Base-by-base conservation (phyloP, 1,139 yeast species). In the Lizanozyma gosingica region DNA sequence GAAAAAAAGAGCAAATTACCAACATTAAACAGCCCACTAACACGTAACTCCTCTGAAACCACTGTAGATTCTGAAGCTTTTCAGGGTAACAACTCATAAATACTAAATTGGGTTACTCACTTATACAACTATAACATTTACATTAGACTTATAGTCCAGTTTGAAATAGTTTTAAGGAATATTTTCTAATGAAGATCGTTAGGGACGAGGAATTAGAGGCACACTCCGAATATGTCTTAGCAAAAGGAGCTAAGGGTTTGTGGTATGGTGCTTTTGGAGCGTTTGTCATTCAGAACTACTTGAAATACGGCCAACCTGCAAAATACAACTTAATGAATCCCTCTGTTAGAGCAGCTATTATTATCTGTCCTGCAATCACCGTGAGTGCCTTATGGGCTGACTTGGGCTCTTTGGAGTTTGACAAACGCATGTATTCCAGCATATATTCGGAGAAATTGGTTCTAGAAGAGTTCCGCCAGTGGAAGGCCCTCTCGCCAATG, bases 341-440 rank as follows among this genome's bases (percentile, higher is more conserved):
- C 18, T 59, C 66, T 40, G 59, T 70, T 43, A 70, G 67, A 48
- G 57, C 75, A 6, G 61, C 66, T 44, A 52, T 69, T 36, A 43
- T 68, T 36, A 57, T 61, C 17, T 63, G 69, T 64, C 76, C 76
- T 22, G 65, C 74, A 6, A 55, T 68, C 40, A 54, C 67, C 2
- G 43, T 59, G 27, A 60, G 59, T 14, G 73, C 73, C 0, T 67
- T 68, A 45, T 70, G 55, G 55, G 74, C 74, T 17, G 76, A 70
- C 50, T 71, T 66, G 46, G 76, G 76, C 16, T 67, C 74, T n/a
- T 63, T 70, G 50, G 72, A 66, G 45, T 70, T 68, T 46, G 75
- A 70, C 49, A 58, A 63, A 44, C 54, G 53, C 42, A 57, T 67
- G 63, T 65, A 68, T 52, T 57, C 62, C 9, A 22, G 29, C 11